Conservation (phyloP, 441 rosid genomes). For the Sinapis alba region DNA sequence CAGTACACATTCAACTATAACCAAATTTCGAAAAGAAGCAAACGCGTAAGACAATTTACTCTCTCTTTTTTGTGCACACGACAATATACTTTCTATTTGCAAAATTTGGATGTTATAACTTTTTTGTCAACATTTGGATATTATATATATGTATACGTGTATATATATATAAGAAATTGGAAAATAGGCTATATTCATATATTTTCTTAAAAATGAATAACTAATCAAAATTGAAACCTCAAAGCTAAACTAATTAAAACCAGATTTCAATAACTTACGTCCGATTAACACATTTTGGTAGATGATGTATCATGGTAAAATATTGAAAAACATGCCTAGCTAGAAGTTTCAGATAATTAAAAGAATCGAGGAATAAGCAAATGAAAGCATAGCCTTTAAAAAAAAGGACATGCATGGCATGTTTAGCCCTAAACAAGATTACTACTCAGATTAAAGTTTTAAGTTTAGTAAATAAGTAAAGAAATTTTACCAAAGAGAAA, state of each 20-base stretch:
- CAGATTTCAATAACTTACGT: neutral
- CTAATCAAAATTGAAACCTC: neutral
- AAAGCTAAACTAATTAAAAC: neutral
- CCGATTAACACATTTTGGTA: neutral
- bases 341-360: neutral
- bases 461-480: slow-evolving; percentile 4
- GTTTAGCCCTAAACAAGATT: slow-evolving; percentile 8
- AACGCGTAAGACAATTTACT: neutral
- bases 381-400: neutral
- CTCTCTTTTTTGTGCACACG: too few relatives aligned
- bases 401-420: neutral
- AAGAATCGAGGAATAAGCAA: neutral
- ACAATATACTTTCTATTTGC: neutral
- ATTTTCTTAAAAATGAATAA: too few relatives aligned
- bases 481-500: neutral
- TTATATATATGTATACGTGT: too few relatives aligned
- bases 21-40: neutral
- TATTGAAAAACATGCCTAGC: neutral
- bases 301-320: neutral
- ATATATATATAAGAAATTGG: neutral
- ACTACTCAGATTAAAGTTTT: neutral
- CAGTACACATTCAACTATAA: neutral
- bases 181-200: neutral
- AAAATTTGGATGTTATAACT: neutral
- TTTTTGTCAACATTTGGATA: neutral